A percentile compares a stretch with the other conserved stretches of the same genome.
These are phyloP conservation scores for Komagataella phaffii DNA, from an alignment of 805 yeast species.

Conservation along the genomic window DNA sequence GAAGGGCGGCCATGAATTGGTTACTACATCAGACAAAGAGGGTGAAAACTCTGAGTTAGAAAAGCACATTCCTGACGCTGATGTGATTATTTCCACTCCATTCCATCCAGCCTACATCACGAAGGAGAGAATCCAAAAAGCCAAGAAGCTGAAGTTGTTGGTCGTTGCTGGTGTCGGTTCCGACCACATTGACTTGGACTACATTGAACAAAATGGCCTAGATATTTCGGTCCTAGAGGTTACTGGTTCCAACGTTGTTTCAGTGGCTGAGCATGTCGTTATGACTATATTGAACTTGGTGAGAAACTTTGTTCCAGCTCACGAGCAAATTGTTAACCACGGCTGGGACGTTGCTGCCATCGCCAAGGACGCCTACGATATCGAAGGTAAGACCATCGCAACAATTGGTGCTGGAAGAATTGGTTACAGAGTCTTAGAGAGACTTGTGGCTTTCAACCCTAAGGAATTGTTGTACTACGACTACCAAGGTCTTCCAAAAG, in stretches of 20 bases:
- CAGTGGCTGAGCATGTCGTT: slow-evolving; percentile 73
- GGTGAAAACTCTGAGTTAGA: slow-evolving; percentile 47
- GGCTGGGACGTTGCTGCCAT: slow-evolving; percentile 70
- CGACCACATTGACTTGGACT: slow-evolving; percentile 64
- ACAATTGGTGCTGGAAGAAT: slow-evolving; percentile 78
- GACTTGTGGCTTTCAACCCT: slow-evolving; percentile 62
- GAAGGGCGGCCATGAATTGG: slow-evolving; percentile 50
- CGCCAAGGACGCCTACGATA: slow-evolving; percentile 61
- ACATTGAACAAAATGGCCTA: slow-evolving; percentile 41
- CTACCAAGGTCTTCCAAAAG: slow-evolving; percentile 53
- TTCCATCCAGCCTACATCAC: slow-evolving; percentile 73
- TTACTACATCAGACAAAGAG: slow-evolving; percentile 59
- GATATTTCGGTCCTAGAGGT: slow-evolving; percentile 65
- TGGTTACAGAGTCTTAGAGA: slow-evolving; percentile 62
- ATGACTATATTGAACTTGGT: slow-evolving; percentile 62
- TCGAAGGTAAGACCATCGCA: slow-evolving; percentile 66
- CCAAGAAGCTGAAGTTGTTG: slow-evolving; percentile 55
- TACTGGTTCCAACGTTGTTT: slow-evolving; percentile 68
- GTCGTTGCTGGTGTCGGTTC: slow-evolving; percentile 82
- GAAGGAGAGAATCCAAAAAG: slow-evolving; percentile 50
- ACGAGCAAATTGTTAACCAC: slow-evolving; percentile 46
- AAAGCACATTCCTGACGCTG: slow-evolving; percentile 56
- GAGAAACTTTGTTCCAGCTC: slow-evolving; percentile 71
- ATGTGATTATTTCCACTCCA: slow-evolving; percentile 69
- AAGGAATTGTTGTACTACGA: slow-evolving; percentile 64